Evolutionary conservation across 2,329 filamentous ascomycete species (phyloP).

Genomic region (Botrytis tulipae): DNA sequence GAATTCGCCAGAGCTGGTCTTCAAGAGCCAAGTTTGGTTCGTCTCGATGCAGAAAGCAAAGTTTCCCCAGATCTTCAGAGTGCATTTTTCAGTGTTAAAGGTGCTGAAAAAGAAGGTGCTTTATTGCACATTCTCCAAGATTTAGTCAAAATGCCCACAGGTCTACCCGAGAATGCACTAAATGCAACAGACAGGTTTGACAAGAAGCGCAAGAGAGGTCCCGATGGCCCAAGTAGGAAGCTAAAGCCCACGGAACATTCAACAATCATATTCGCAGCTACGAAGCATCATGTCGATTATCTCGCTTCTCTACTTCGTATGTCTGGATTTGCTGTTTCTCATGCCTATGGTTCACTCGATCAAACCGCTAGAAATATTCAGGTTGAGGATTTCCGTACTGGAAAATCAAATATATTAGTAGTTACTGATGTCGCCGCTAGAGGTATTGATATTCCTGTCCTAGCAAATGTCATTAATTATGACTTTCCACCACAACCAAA

Average conservation of each 20-base stretch:
- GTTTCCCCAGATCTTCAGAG: constrained; percentile 94
- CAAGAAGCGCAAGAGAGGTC: constrained; percentile 72
- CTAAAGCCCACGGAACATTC: constrained; percentile 84
- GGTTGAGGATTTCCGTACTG: constrained; percentile 83
- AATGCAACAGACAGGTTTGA: constrained; percentile 38
- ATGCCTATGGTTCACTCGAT: constrained; percentile 91
- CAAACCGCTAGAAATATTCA: constrained; percentile 91
- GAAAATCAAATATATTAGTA: constrained; percentile 84
- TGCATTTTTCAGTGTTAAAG: constrained; percentile 91
- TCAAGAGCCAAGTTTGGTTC: constrained; percentile 86
- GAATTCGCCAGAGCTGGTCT: constrained; percentile 93
- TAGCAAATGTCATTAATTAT: constrained; percentile 98
- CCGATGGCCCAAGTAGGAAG: constrained; percentile 51
- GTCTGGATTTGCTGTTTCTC: constrained; percentile 85
- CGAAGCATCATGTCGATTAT: constrained; percentile 97
- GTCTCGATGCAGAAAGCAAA: constrained; percentile 92
- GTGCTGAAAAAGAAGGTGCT: constrained; percentile 89
- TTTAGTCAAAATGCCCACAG: constrained; percentile 83
- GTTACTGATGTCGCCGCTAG: constrained; percentile 95
- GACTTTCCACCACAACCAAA: constrained; percentile 97
- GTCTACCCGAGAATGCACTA: constrained; percentile 55
- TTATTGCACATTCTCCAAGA: constrained; percentile 86
- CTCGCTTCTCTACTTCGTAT: constrained; percentile 74
- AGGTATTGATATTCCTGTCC: constrained; percentile 94
- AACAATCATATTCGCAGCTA: constrained; percentile 91